phyloP scores from a whole-genome alignment of 768 basidiomycete genomes.

The Filobasidium floriforme region DNA sequence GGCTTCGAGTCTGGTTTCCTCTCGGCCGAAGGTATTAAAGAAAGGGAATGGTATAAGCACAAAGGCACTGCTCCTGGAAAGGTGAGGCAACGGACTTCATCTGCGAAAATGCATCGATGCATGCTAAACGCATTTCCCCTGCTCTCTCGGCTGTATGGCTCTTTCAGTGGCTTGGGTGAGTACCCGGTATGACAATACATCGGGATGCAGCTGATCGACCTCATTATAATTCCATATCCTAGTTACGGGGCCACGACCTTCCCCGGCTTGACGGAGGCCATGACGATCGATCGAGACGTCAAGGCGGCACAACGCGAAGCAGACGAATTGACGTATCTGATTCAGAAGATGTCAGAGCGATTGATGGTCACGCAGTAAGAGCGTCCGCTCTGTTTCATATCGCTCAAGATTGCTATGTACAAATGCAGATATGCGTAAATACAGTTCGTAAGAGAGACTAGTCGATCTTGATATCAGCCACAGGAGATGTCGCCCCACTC shows the following conservation, averaged over 20 bases:
- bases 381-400: too few species aligned
- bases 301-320: conserved; percentile 39
- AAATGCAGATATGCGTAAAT: too few species aligned
- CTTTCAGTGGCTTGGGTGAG: conserved; percentile 34
- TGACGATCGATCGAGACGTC: conserved; percentile 39
- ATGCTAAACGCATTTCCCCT: not conserved
- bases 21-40: conserved; percentile 40
- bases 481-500: too few species aligned
- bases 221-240: not conserved
- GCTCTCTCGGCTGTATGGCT: not conserved
- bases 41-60: conserved; percentile 45
- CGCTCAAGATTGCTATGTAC: too few species aligned
- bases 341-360: not conserved
- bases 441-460: too few species aligned
- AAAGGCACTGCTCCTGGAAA: conserved; percentile 42
- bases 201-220: not conserved
- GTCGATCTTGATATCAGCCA: too few species aligned
- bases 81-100: not conserved
- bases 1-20: conserved; percentile 44
- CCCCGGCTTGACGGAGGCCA: conserved; percentile 26
- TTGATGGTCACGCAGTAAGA: too few species aligned
- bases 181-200: not conserved
- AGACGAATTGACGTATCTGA: conserved; percentile 30
- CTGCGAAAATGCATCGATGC: not conserved
- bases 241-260: conserved; percentile 39